These are phyloP conservation scores for Tubosaeta sp. DNA, from an alignment of 768 basidiomycete genomes.

Conservation along the genomic window DNA sequence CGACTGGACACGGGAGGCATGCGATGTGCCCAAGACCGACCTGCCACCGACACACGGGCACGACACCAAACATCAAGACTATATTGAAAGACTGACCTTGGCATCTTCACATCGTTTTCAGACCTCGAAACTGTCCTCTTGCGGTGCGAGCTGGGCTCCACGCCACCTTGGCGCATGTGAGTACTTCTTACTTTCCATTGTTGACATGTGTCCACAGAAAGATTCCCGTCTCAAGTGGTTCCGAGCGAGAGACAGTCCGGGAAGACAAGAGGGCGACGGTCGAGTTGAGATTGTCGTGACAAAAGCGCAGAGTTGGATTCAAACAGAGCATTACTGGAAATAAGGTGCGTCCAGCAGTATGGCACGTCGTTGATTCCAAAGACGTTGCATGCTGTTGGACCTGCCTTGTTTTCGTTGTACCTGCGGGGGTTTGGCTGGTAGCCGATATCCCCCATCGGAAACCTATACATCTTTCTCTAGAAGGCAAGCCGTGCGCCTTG, in stretches of 20 bases:
- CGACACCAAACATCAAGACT: not conserved
- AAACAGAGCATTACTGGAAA: not conserved
- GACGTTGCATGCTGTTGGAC: slow-evolving; percentile 19
- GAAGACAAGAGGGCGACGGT: not conserved
- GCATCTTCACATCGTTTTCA: not conserved
- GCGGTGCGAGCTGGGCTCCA: not conserved
- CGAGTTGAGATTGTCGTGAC: not conserved
- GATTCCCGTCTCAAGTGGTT: not conserved
- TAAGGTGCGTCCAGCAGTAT: slow-evolving; percentile 24
- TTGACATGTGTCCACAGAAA: not conserved
- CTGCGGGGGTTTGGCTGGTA: not conserved
- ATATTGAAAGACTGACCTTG: not conserved
- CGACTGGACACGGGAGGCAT: not conserved
- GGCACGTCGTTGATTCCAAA: slow-evolving; percentile 6
- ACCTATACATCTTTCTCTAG: too few species aligned
- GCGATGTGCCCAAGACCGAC: not conserved
- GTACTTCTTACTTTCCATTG: too few species aligned
- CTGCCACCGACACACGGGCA: not conserved
- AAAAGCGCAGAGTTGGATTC: not conserved
- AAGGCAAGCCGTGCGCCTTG: too few species aligned
- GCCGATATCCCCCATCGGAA: too few species aligned
- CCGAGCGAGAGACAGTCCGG: not conserved
- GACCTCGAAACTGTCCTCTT: not conserved
- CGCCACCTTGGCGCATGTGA: not conserved
- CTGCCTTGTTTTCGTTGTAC: slow-evolving; percentile 7